Base-by-base conservation (phyloP, 2,329 filamentous ascomycete genomes). In the Gnomoniopsis sp. region DNA sequence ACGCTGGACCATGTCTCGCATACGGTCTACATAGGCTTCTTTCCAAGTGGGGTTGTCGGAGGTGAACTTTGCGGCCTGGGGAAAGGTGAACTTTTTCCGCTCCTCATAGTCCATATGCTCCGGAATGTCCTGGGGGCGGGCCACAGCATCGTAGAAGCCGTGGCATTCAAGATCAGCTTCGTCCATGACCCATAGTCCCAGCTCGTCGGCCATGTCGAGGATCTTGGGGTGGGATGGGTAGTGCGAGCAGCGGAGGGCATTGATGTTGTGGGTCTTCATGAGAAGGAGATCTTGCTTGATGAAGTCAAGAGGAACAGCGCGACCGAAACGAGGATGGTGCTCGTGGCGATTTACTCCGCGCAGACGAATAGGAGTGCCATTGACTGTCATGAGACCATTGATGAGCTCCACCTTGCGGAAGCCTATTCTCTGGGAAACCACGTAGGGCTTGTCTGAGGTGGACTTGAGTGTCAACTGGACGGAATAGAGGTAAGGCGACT, bases 221-320 rank as follows among this genome's bases (percentile, higher is more conserved):
- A 89, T 66, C 2, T 76, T 74, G 1, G 82, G 80, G 63, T 88
- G 80, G n/a, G 83, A 85, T 0, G 86, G 84, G 61, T 90, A 86
- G 67, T 91, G 88, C 1, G 82, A 87, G 53, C 83, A 87, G 0
- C 88, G 84, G 6, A 91, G 77, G 0, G 88, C 84, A 63, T 91
- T 90, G 72, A 90, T 79, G 65, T 90, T 90, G 74, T 88, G 81
- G 7, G 72, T 75, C 70, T 90, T 90, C 87, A 90, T 90, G 3
- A 85, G 73, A 2, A 86, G 65, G 1, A 90, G 74, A 63, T 90
- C 88, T 15, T 76, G 71, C 62, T 80, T 79, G 66, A 88, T 81
- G 58, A 82, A 88, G 1, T 86, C 82, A 7, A 82, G 70, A 0
- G 86, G 85, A 0, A 89, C 85, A 0, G 86, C 79, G 0, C 87